phyloP scores from a whole-genome alignment of 2,329 filamentous ascomycete genomes.

The Neopestalotiopsis rosae region DNA sequence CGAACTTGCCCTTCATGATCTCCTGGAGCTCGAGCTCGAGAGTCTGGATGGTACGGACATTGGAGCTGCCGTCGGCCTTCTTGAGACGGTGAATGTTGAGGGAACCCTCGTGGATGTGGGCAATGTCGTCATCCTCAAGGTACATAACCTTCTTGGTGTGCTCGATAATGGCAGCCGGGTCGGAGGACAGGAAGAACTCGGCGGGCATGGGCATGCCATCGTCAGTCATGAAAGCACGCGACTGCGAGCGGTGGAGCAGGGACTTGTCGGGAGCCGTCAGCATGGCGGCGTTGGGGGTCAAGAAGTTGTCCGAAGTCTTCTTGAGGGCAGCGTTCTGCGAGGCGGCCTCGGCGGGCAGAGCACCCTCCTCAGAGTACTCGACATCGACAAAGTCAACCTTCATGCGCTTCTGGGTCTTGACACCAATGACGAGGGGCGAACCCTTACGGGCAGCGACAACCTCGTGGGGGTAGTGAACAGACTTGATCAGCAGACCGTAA shows the following conservation, averaged over 20 bases:
- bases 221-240: slow-evolving; percentile 97
- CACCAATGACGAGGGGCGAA: slow-evolving; percentile 95
- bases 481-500: slow-evolving; percentile 97
- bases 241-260: slow-evolving; percentile 96
- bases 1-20: slow-evolving; percentile 99
- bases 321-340: slow-evolving; percentile 97
- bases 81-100: slow-evolving; percentile 98
- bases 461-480: slow-evolving; percentile 97
- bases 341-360: slow-evolving; percentile 89
- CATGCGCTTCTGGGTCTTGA: slow-evolving; percentile 98
- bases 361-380: slow-evolving; percentile 87
- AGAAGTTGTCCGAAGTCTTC: slow-evolving; percentile 76
- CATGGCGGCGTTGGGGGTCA: slow-evolving; percentile 67
- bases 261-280: slow-evolving; percentile 96
- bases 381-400: slow-evolving; percentile 99
- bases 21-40: slow-evolving; percentile 98
- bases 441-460: slow-evolving; percentile 98
- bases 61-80: slow-evolving; percentile 95
- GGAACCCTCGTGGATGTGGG: slow-evolving; percentile 98
- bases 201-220: slow-evolving; percentile 97
- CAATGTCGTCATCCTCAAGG: slow-evolving; percentile 99
- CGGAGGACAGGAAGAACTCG: slow-evolving; percentile 99
- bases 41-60: slow-evolving; percentile 97
- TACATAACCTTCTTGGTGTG: slow-evolving; percentile 99
- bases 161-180: slow-evolving; percentile 97